Evolutionary conservation across 192 early-diverging fungal species (phyloP).

Genomic region (Allomyces macrogynus): DNA sequence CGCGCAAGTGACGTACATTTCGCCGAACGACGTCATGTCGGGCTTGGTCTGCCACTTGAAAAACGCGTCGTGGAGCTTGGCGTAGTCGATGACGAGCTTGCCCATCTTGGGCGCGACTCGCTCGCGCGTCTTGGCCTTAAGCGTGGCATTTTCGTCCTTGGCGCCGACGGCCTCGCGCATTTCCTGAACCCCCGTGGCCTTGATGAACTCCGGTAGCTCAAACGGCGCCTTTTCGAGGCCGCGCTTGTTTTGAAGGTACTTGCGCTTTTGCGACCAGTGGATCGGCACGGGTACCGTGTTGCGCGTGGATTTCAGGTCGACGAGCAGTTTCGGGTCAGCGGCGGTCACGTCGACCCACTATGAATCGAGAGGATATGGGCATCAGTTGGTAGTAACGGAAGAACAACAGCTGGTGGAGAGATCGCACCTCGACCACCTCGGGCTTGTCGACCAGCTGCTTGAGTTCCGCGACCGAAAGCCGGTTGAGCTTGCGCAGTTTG

Average conservation of each 20-base stretch:
- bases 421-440: conserved; percentile 79
- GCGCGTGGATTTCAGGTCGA: conserved; percentile 70
- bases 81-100: conserved; percentile 89
- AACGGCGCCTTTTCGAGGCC: conserved; percentile 91
- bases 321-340: conserved; percentile 70
- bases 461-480: conserved; percentile 67
- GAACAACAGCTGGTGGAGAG: not conserved
- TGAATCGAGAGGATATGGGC: not conserved
- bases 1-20: conserved; percentile 34
- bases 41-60: conserved; percentile 85
- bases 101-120: conserved; percentile 86
- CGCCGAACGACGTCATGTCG: conserved; percentile 48
- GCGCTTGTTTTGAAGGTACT: conserved; percentile 90
- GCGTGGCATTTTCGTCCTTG: conserved; percentile 58
- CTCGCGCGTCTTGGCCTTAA: conserved; percentile 72
- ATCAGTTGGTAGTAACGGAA: too few relatives aligned
- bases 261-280: conserved; percentile 92
- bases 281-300: conserved; percentile 88
- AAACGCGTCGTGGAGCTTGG: conserved; percentile 93
- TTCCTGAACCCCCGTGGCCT: conserved; percentile 93
- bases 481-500: conserved; percentile 28
- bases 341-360: conserved; percentile 83
- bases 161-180: conserved; percentile 72
- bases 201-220: conserved; percentile 91
- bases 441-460: conserved; percentile 80